Conservation (phyloP, 345 rosid species). For the Bruguiera parviflora region DNA sequence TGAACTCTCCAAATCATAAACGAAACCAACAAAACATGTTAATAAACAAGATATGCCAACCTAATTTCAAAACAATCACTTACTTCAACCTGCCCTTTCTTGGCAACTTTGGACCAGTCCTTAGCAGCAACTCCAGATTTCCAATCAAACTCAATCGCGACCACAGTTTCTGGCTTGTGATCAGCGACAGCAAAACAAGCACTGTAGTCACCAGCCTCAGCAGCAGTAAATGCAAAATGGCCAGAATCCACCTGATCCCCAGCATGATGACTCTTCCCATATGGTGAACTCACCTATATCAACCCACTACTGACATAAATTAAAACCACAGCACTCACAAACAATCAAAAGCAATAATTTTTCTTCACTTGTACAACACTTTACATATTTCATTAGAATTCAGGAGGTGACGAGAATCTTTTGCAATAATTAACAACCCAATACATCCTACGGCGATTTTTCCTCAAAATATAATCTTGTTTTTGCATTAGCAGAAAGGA, state of each 20-base stretch:
- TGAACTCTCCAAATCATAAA: background rate
- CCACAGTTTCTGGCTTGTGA: slow-evolving; percentile 27
- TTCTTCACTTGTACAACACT: background rate
- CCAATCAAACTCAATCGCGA: slow-evolving; percentile 74
- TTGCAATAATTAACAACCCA: no score
- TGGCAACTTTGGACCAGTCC: slow-evolving; percentile 73
- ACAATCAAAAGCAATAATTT: background rate
- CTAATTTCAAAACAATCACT: background rate
- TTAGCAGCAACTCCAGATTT: slow-evolving; percentile 68
- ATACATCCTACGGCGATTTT: no score
- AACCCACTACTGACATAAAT: slow-evolving; percentile 5
- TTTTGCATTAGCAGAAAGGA: no score
- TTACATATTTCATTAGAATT: no score
- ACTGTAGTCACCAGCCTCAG: slow-evolving; percentile 54
- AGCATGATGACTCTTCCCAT: slow-evolving; percentile 50
- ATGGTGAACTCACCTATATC: slow-evolving; percentile 57
- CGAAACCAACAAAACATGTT: background rate
- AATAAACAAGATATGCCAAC: no score
- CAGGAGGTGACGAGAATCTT: background rate
- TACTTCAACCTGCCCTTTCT: slow-evolving; percentile 68
- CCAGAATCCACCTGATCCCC: slow-evolving; percentile 60
- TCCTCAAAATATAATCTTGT: no score
- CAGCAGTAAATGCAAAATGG: slow-evolving; percentile 66
- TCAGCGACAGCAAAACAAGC: slow-evolving; percentile 57
- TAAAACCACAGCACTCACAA: background rate